Evolutionary conservation across 2,329 filamentous ascomycete genomes (phyloP).

Genomic region (Acephala macrosclerotiorum): DNA sequence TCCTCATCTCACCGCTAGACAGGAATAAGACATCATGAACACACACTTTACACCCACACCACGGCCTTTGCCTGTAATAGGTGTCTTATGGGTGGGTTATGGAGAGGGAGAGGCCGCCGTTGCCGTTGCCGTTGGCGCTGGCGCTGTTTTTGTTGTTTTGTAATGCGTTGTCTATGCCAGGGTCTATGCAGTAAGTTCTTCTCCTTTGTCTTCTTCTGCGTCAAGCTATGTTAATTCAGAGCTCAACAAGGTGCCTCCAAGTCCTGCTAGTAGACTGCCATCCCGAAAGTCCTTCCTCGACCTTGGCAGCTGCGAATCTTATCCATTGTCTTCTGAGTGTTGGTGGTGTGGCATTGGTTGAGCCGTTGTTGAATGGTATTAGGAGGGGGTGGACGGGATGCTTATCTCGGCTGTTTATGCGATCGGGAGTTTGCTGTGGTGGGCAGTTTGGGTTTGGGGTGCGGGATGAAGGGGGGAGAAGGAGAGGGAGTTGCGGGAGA

Average conservation of each 20-base stretch:
- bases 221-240: background rate
- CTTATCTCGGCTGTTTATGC: conserved; percentile 56
- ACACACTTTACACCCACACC: too few species aligned
- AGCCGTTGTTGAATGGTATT: conserved; percentile 60
- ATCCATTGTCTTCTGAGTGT: conserved; percentile 65
- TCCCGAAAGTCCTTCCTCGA: conserved; percentile 63
- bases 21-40: too few species aligned
- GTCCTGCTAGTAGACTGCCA: conserved; percentile 68
- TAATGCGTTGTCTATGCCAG: conserved; percentile 4
- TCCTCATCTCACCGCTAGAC: too few species aligned
- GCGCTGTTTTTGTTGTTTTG: conserved; percentile 13
- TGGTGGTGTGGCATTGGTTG: conserved; percentile 60
- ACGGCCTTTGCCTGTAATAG: too few species aligned
- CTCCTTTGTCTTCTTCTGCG: background rate
- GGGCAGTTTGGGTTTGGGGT: conserved; percentile 53
- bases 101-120: conserved; percentile 32
- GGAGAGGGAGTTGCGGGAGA: background rate
- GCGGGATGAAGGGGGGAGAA: conserved; percentile 43
- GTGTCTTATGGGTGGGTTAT: conserved; percentile 42
- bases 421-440: conserved; percentile 54
- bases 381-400: conserved; percentile 66
- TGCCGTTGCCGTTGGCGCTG: conserved; percentile 1
- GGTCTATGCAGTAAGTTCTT: conserved; percentile 9
- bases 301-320: conserved; percentile 67
- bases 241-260: conserved; percentile 36